Evolutionary conservation across 2,329 filamentous ascomycete genomes (phyloP), one percentile per base, ranked within the genome.

Genomic region (Monilinia polystroma): DNA sequence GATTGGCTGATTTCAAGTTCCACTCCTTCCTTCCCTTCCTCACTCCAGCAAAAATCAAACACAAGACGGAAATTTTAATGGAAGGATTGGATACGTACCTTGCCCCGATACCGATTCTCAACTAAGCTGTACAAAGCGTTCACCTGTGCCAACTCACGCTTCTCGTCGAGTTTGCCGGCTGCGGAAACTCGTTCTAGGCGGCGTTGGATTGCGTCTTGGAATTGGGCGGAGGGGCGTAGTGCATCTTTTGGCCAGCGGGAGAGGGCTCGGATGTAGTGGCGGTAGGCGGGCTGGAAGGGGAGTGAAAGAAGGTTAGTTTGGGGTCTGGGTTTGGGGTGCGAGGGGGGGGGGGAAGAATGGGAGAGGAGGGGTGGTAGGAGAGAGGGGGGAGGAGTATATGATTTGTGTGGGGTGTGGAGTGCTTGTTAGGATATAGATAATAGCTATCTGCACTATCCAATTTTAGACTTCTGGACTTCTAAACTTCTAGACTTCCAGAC

Each of bases 181-280:
- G 71, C 63, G 72, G 68, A 66, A 76, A 77, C 45, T 69, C 58
- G 68, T 66, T 81, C 79, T 60, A 85, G 75, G 38, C 82, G 80
- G 66, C 79, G 78, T 29, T 76, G 75, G 59, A 90, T 78, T 45
- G 85, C 80, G 70, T 85, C 81, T 73, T 85, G 85, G 71, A 90
- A 82, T 75, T 89, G 86, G 75, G 84, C 81, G 67, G 87, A 82
- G 10, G 87, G 87, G 0, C 88, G 85, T 55, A 90, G 81, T 67
- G 80, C 79, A 73, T 90, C 87, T 72, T 84, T 83, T 56, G 88
- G 88, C 87, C 87, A 90, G 70, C 81, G 81, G 67, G 82, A 79
- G 65, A 87, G 79, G 38, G 81, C 81, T 64, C 81, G 80, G 55
- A 82, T 78, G 77, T 84, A 80, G 71, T 82, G 81, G 71, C 78